Base-by-base conservation (phyloP, 257 asterid species). In the Ballota nigra region DNA sequence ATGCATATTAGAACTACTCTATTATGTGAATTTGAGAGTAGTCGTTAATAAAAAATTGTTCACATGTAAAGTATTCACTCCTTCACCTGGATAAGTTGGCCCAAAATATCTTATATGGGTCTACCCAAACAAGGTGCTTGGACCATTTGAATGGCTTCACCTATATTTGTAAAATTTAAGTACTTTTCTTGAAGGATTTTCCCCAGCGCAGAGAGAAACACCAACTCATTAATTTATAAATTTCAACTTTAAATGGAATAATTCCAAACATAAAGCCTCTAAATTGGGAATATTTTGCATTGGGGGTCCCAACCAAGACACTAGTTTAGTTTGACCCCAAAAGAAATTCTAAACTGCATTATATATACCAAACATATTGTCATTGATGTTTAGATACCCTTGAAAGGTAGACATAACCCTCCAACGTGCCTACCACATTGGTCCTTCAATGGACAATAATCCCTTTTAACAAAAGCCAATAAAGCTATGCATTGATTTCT, bases 231-330 rank as follows among this genome's bases (percentile, higher is more conserved):
- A 43, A 43, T 43, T 23, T 33, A 9, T 56, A 45, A 49, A 33
- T 1, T 40, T 71, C 24, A 57, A 72, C 22, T 64, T 63, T 36
- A 36, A 69, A 20, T 69, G 58, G 67, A 77, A 76, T 53, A 43
- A 74, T 29, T 34, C 40, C 22, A 76, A 77, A 69, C 82, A 72
- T 11, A 69, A 68, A 0, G n/a, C 56, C 86, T 84, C 72, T 34
- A 76, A 77, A 60, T 71, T 58, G 80, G 86, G 89, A 73, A 72
- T 56, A 28, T 71, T n/a, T n/a, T 78, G 89, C 74, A 79, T 68
- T 69, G 33, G 75, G 70, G 80, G 52, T 43, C 40, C 82, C 63
- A 72, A 68, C 19, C 52, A 15, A 74, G 82, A 87, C 93, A 80
- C 3, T 53, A 75, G 56, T 66, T 47, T 77, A 52, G 79, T 72